Conservation (phyloP, 257 asterid genomes). For the Ilex asprella region DNA sequence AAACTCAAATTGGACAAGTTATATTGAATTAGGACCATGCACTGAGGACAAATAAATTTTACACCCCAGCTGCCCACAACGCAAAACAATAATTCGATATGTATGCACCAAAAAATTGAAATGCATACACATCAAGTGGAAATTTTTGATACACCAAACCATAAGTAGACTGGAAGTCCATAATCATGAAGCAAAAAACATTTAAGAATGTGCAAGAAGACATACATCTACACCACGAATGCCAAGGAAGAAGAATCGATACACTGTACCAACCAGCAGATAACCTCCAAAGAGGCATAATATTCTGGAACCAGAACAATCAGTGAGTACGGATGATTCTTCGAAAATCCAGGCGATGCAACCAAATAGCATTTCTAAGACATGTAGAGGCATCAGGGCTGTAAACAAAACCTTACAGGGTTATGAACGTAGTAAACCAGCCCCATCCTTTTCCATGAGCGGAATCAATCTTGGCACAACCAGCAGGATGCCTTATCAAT, state of each 20-base stretch:
- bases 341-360: neutral
- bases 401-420: constrained; percentile 37
- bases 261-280: constrained; percentile 66
- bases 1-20: no score
- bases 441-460: constrained; percentile 62
- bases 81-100: neutral
- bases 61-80: neutral
- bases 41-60: no score
- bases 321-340: constrained; percentile 7
- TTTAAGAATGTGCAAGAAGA: constrained; percentile 12
- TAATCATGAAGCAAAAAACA: constrained; percentile 5
- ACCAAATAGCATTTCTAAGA: neutral
- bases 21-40: no score
- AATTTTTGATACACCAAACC: neutral
- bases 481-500: constrained; percentile 81
- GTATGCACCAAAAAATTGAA: neutral
- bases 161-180: neutral
- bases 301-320: constrained; percentile 37
- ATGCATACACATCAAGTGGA: neutral
- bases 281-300: constrained; percentile 75
- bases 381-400: constrained; percentile 4
- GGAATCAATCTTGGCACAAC: constrained; percentile 72
- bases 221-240: constrained; percentile 92
- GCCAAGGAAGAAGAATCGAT: constrained; percentile 66
- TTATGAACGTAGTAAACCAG: constrained; percentile 68